Evolutionary conservation across 192 early-diverging fungal species (phyloP).

Genomic region (Phycomyces blakesleeanus): DNA sequence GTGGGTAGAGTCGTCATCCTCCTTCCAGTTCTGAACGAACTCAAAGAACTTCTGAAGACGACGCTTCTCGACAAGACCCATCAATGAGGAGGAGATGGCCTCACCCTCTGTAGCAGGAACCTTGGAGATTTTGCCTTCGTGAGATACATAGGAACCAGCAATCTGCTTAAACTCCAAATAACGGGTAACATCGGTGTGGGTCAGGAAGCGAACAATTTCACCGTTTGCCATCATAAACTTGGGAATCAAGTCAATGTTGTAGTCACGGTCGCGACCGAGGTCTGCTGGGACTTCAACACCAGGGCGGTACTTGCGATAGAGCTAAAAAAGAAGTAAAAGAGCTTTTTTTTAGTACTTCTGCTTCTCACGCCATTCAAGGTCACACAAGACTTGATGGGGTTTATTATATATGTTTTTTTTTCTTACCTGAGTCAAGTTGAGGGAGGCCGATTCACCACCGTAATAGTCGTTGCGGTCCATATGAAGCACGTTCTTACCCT

Average conservation of each 20-base stretch:
- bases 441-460: constrained; percentile 91
- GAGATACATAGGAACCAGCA: constrained; percentile 87
- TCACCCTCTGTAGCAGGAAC: constrained; percentile 90
- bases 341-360: not conserved
- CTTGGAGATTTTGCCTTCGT: constrained; percentile 88
- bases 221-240: constrained; percentile 99
- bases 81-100: constrained; percentile 78
- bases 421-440: constrained; percentile 92
- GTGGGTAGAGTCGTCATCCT: constrained; percentile 79
- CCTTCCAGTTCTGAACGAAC: constrained; percentile 88
- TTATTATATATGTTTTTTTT: no score
- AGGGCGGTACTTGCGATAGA: constrained; percentile 69
- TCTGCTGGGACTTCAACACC: constrained; percentile 43
- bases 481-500: constrained; percentile 91
- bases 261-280: constrained; percentile 82
- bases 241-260: constrained; percentile 96
- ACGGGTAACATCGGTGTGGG: constrained; percentile 96
- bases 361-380: not conserved
- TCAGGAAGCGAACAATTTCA: constrained; percentile 94
- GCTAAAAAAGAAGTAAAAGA: constrained; percentile 39
- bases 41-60: constrained; percentile 93
- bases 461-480: constrained; percentile 97
- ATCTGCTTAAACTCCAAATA: constrained; percentile 98
- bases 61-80: constrained; percentile 94
- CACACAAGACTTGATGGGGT: not conserved